Evolutionary conservation across 208 protist species (phyloP).

Genomic region (Trypanosoma congolense): DNA sequence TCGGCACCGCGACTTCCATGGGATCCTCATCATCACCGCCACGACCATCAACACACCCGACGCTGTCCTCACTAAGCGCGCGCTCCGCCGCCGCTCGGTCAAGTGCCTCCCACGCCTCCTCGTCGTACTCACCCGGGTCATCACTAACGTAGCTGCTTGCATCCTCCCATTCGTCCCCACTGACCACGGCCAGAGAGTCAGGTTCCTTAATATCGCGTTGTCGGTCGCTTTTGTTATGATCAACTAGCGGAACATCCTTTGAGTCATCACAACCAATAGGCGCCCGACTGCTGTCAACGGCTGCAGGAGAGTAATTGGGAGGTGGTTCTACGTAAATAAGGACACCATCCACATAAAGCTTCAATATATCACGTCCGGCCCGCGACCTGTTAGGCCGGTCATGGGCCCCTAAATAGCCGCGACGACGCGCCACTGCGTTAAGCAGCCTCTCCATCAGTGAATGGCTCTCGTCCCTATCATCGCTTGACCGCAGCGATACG

Average conservation of each 20-base stretch:
- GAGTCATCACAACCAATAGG: background rate
- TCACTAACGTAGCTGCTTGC: slow-evolving; percentile 27
- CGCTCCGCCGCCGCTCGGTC: slow-evolving; percentile 40
- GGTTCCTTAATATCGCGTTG: background rate
- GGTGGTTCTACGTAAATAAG: slow-evolving; percentile 83
- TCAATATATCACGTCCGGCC: slow-evolving; percentile 93
- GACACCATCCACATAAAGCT: slow-evolving; percentile 90
- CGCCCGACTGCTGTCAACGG: background rate
- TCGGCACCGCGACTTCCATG: slow-evolving; percentile 21
- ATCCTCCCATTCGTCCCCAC: slow-evolving; percentile 37
- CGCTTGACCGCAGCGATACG: slow-evolving; percentile 47
- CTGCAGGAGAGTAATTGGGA: slow-evolving; percentile 36
- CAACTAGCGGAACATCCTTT: background rate
- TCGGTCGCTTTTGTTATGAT: background rate
- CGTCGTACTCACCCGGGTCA: slow-evolving; percentile 56
- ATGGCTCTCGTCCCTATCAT: slow-evolving; percentile 69
- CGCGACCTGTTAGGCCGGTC: slow-evolving; percentile 90
- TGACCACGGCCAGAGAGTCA: background rate
- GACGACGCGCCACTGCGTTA: slow-evolving; percentile 58
- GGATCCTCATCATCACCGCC: slow-evolving; percentile 29
- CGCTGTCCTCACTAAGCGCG: slow-evolving; percentile 43
- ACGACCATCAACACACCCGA: slow-evolving; percentile 21
- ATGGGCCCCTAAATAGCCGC: slow-evolving; percentile 95
- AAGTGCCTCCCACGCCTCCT: slow-evolving; percentile 64
- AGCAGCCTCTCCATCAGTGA: slow-evolving; percentile 72